A percentile compares a stretch with the other conserved stretches of the same genome.
Conservation (phyloP, 768 basidiomycete genomes). For the Russula sp. region DNA sequence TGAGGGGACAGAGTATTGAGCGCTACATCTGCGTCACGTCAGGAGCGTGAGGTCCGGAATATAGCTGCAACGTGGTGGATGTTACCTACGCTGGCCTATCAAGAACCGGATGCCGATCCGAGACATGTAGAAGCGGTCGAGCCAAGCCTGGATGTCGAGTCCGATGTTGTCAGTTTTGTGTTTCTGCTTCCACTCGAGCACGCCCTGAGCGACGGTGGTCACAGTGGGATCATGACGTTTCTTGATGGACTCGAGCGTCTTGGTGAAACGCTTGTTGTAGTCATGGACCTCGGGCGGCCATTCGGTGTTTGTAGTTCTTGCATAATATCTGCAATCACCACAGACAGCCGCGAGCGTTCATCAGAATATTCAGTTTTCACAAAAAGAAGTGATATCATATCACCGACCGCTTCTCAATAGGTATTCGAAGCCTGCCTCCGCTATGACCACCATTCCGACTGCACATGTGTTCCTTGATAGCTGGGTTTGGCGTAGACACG, state of each 20-base stretch:
- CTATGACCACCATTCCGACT: constrained; percentile 31
- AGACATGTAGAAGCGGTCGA: constrained; percentile 95
- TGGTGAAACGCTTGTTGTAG: constrained; percentile 89
- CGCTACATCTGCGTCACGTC: constrained; percentile 63
- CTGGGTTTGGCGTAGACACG: constrained; percentile 75
- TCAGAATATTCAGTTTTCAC: neutral
- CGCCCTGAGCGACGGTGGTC: constrained; percentile 92
- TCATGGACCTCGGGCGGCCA: constrained; percentile 94
- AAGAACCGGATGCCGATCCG: constrained; percentile 94
- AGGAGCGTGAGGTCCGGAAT: neutral
- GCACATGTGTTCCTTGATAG: constrained; percentile 33
- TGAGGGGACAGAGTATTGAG: constrained; percentile 89
- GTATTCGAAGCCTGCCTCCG: constrained; percentile 51
- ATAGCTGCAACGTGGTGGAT: neutral
- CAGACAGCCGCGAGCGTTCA: neutral
- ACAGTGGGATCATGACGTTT: constrained; percentile 95
- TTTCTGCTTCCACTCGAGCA: constrained; percentile 89
- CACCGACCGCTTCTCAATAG: constrained; percentile 73
- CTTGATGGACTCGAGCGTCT: constrained; percentile 82
- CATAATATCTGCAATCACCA: constrained; percentile 64
- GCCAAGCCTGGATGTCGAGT: constrained; percentile 86
- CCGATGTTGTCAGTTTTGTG: constrained; percentile 66
- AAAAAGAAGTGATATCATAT: constrained; percentile 15
- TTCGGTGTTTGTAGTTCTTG: constrained; percentile 54
- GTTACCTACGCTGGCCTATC: constrained; percentile 77